Evolutionary conservation across 805 yeast species (phyloP), one percentile per base, ranked within the genome.

Genomic region (Isabelozyma pseudorhagii): DNA sequence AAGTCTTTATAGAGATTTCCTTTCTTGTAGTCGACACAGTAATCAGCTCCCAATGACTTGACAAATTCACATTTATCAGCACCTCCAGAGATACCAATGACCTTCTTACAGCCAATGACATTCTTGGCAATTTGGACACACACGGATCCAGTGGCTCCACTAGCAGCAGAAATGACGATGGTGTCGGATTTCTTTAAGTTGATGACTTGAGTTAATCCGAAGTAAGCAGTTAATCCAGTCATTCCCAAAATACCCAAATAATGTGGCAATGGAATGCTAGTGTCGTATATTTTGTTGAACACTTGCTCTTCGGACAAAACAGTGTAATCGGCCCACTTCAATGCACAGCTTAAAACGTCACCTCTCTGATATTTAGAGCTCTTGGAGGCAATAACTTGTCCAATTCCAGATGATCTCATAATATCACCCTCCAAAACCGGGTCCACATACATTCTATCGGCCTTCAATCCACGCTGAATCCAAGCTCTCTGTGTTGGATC

Each of bases 401-500:
- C 59, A 36, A 66, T 38, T 13, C 64, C 68, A 43, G 55, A 44
- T 7, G 64, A 49, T 39, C 57, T 52, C 54, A 66, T 55, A 3
- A 53, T 50, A 7, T 60, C 63, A 38, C 63, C 66, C 44, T 58
- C 54, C 40, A 51, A 41, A 11, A 66, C 45, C 5, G 68, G 67
- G 4, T 54, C 55, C 18, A 50, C 50, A 52, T 65, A 64, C 46
- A 58, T 52, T 48, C 64, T 56, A 21, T 50, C 57, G 7, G 60
- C 50, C 40, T 54, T 51, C 29, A 59, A 55, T 31, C 61, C 63
- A 45, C 67, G 67, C 42, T 64, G 63, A 43, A 70, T 69, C 72
- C 71, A 68, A n/a, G 56, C 57, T 58, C 74, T 62, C 53, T 68
- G 72, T 13, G 66, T 55, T 17, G 74, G 72, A 52, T 70, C 75